These are phyloP conservation scores for Gypsophila paniculata DNA, from an alignment of 179 eudicot genomes.

Conservation along the genomic window DNA sequence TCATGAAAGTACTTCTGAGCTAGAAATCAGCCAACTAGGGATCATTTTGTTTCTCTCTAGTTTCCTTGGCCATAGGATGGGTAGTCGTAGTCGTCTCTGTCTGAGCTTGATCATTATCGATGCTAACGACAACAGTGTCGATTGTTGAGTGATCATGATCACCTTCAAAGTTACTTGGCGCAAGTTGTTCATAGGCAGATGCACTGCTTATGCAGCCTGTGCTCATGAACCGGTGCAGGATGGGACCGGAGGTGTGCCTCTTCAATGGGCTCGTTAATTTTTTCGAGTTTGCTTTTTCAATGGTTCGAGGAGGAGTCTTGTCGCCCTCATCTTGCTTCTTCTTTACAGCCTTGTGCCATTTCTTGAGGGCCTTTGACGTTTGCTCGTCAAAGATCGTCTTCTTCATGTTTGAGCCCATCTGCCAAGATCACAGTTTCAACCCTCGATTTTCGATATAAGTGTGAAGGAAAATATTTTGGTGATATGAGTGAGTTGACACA, in stretches of 20 bases:
- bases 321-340: slow-evolving; percentile 33
- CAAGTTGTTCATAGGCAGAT: slow-evolving; percentile 33
- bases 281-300: slow-evolving; percentile 36
- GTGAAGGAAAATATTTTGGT: too few species aligned
- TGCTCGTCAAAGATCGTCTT: slow-evolving; percentile 77
- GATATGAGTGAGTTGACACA: too few species aligned
- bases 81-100: slow-evolving; percentile 35
- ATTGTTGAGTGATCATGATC: slow-evolving; percentile 25
- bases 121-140: slow-evolving; percentile 35
- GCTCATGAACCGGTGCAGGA: slow-evolving; percentile 65
- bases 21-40: too few species aligned
- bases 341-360: slow-evolving; percentile 75
- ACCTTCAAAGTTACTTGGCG: slow-evolving; percentile 35
- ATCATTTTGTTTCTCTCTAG: too few species aligned
- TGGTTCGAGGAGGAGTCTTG: slow-evolving; percentile 35
- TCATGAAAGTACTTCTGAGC: background rate
- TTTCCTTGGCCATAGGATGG: too few species aligned
- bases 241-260: slow-evolving; percentile 31
- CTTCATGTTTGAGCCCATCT: slow-evolving; percentile 97
- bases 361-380: slow-evolving; percentile 63
- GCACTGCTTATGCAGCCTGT: slow-evolving; percentile 52
- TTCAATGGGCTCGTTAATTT: slow-evolving; percentile 32
- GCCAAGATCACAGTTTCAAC: slow-evolving; percentile 1
- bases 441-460: too few species aligned
- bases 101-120: slow-evolving; percentile 33